Evolutionary conservation across 2,329 filamentous ascomycete genomes (phyloP).

Genomic region (Penicillium sp.): DNA sequence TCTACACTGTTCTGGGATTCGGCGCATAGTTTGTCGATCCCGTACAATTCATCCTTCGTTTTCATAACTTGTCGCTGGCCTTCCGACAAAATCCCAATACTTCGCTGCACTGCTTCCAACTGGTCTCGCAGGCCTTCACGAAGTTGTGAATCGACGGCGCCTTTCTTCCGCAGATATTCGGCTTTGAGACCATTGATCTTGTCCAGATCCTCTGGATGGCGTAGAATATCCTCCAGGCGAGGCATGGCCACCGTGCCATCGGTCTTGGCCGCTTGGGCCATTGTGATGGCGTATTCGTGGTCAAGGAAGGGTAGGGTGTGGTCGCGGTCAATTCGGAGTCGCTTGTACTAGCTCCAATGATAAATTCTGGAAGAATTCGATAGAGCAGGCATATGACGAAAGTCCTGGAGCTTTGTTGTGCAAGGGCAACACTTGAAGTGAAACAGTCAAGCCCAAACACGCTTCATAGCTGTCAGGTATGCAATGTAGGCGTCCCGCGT

Average conservation of each 20-base stretch:
- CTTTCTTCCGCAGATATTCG: conserved; percentile 93
- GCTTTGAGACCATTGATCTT: conserved; percentile 87
- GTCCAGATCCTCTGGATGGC: conserved; percentile 94
- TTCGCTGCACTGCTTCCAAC: conserved; percentile 88
- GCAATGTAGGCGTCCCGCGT: conserved; percentile 3
- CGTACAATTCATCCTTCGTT: conserved; percentile 98
- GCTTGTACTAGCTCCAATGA: conserved; percentile 5
- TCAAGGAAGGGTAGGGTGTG: conserved; percentile 3
- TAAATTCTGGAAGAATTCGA: conserved; percentile 3
- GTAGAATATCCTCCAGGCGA: conserved; percentile 87
- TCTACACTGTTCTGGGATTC: conserved; percentile 97
- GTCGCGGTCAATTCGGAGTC: conserved; percentile 1
- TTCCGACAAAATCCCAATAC: conserved; percentile 84
- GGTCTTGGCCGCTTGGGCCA: conserved; percentile 36
- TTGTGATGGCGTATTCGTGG: conserved; percentile 18
- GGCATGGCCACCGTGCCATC: conserved; percentile 64
- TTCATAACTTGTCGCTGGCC: conserved; percentile 87
- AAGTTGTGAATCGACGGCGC: conserved; percentile 83
- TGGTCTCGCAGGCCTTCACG: conserved; percentile 86
- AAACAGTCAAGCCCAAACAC: conserved; percentile 2
- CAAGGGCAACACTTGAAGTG: not conserved
- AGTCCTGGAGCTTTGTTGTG: not conserved
- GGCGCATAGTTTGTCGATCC: conserved; percentile 94
- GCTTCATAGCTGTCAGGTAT: conserved; percentile 3
- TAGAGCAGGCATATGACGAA: not conserved